Base-by-base conservation (phyloP, 192 early-diverging fungal genomes). In the Spizellomyces sp. region DNA sequence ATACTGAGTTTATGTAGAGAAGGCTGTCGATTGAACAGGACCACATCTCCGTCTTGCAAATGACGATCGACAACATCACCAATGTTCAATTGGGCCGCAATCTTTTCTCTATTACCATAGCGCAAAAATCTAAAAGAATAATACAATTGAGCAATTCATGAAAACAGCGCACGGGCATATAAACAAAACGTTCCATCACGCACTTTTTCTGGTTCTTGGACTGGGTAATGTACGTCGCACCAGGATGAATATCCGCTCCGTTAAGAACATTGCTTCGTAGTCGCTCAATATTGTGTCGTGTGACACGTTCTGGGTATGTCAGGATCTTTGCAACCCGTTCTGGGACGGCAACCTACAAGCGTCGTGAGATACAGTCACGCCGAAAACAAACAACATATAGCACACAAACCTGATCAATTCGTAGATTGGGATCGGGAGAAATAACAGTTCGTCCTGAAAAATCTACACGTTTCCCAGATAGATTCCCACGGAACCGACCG, bases 401-500 rank as follows among this genome's bases (percentile, higher is more conserved):
- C n/a, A n/a, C n/a, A n/a, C n/a, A 27, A 17, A 93, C 90, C 75
- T 98, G 92, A 76, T 98, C 96, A 65, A 99, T 99, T 19, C 94
- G 89, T 79, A 98, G 85, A 80, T 98, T 98, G 5, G 98, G 98
- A 74, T 99, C 98, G 7, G 96, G 96, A 6, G 96, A 97, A 80
- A 99, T 99, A 62, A 99, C 98, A 4, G 98, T 99, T 77, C 98
- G 88, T 4, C 93, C 96, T 45, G 96, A 97, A 72, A 98, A 99
- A 79, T 99, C 96, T 6, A 99, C 98, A 77, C 98, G 95, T 86
- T 99, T 99, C 66, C 98, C 98, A 1, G 94, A 96, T 61, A 99
- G 83, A 66, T 99, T 99, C 52, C 98, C 98, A 71, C 98, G 91
- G 86, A 99, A 98, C 60, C 98, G 92, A 64, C 98, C 98, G 68